Evolutionary conservation across 257 asterid species (phyloP).

Genomic region (Solanum bulbocastanum): DNA sequence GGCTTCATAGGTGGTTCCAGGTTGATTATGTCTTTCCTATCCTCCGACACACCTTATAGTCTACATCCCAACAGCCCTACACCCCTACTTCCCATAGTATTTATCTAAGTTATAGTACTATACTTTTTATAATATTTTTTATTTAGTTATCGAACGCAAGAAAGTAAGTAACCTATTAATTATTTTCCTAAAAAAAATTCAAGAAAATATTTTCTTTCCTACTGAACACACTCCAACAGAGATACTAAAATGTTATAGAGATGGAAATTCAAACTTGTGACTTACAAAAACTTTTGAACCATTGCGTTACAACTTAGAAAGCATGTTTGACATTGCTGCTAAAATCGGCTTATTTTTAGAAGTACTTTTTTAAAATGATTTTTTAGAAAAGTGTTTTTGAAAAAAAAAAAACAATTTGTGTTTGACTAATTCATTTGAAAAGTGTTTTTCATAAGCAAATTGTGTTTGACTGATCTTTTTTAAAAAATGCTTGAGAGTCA

Average conservation of each 20-base stretch:
- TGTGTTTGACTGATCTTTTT: background rate
- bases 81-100: background rate
- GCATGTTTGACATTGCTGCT: background rate
- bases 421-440: background rate
- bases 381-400: too few relatives aligned
- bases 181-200: background rate
- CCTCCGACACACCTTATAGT: background rate
- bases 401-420: background rate
- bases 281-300: background rate
- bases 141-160: fast-evolving
- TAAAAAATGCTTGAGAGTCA: background rate
- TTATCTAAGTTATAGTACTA: background rate
- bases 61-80: background rate
- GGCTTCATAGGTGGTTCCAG: too few relatives aligned
- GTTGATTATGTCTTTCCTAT: background rate
- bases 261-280: background rate
- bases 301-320: background rate
- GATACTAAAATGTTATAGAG: background rate
- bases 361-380: too few relatives aligned
- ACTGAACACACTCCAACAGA: background rate
- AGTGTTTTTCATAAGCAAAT: background rate
- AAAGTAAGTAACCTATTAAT: background rate
- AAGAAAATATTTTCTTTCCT: too few relatives aligned
- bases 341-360: too few relatives aligned
- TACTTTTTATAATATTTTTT: too few relatives aligned